Conservation (phyloP, 805 yeast species). For the Isabelozyma rhagii region DNA sequence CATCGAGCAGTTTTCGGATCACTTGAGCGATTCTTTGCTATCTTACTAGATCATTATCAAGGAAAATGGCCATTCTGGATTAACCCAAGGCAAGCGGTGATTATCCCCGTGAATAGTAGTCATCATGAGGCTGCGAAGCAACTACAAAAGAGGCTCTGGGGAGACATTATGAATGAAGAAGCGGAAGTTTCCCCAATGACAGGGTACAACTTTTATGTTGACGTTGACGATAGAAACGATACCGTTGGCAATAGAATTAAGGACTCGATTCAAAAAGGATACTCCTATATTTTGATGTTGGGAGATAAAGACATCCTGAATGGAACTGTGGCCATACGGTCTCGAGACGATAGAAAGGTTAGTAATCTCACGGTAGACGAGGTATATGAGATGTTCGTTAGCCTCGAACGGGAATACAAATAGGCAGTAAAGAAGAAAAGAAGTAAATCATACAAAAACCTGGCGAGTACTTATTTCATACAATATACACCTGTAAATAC, state of each 20-base stretch:
- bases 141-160: conserved; percentile 44
- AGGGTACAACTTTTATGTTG: conserved; percentile 65
- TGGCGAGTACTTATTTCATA: not conserved
- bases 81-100: conserved; percentile 83
- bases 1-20: conserved; percentile 97
- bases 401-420: conserved; percentile 51
- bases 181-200: conserved; percentile 51
- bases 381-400: conserved; percentile 50
- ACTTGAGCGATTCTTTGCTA: conserved; percentile 86
- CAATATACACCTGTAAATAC: not conserved
- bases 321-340: conserved; percentile 61
- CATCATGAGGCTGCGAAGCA: conserved; percentile 55
- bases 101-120: conserved; percentile 72
- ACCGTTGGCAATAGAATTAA: conserved; percentile 79
- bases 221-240: conserved; percentile 69
- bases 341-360: conserved; percentile 48
- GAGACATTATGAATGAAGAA: conserved; percentile 33
- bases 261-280: conserved; percentile 72
- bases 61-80: conserved; percentile 99
- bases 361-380: conserved; percentile 47
- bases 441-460: not conserved
- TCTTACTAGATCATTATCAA: conserved; percentile 81
- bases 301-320: conserved; percentile 79
- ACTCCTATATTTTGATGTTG: conserved; percentile 74
- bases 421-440: conserved; percentile 4